Base-by-base conservation (phyloP, 352 stramenopile genomes). In the Phytophthora ohioensis region DNA sequence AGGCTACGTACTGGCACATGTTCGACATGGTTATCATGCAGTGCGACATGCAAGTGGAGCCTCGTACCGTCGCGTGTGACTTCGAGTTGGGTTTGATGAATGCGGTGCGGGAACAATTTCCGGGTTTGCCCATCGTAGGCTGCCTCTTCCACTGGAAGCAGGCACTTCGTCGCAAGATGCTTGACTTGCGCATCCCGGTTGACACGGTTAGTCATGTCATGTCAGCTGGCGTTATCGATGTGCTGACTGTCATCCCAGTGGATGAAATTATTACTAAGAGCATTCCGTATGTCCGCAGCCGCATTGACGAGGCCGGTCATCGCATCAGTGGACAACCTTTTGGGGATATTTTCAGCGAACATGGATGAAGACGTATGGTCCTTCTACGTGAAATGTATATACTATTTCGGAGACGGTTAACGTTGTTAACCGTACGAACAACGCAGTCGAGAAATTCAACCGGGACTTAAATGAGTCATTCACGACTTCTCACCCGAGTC, bases 91-190 rank as follows among this genome's bases (percentile, higher is more conserved):
- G 39, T 11, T 21, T 64, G 6, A 3, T 49, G 1, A 47, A 56
- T 2, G 57, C 32, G 7, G 45, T 64, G 1, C 32, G 57, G 2
- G 15, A 64, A 3, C 45, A 64, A 31, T 64, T 57, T 41, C 2
- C 31, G 0, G 32, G 32, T 48, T 32, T 48, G 4, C 11, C 3
- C 12, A 41, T 67, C 4, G 31, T 55, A 1, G 30, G 30, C 9
- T 67, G 59, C 41, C 35, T 65, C 9, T 45, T 58, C n/a, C 48
- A 21, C 21, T 21, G 21, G 21, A 21, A 21, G 21, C 21, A 21
- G 21, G 21, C 21, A 52, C 31, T 66, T n/a, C 34, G 43, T 46
- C 47, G 47, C 0, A 66, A 66, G 39, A 12, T 66, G 38, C 42
- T 58, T 12, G 39, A 54, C 30, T 13, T 67, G 2, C 30, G 48